Conservation (phyloP, 805 yeast species). For the Myxozyma nipponensis region DNA sequence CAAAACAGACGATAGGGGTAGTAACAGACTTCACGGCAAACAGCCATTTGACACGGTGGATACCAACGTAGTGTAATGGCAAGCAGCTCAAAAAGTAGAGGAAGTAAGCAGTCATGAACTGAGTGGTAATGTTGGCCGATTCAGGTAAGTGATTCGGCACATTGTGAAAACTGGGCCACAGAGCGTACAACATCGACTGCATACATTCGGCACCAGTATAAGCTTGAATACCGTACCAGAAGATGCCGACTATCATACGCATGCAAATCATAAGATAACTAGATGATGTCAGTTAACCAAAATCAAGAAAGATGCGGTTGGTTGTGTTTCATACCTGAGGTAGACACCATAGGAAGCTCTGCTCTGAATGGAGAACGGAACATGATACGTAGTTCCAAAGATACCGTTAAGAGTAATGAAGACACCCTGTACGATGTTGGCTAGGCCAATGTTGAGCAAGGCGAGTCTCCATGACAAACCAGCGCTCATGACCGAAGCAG, state of each 20-base stretch:
- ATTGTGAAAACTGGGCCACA: conserved; percentile 51
- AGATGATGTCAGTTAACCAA: no score
- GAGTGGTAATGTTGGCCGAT: conserved; percentile 33
- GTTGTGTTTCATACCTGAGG: no score
- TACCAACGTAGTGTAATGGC: conserved; percentile 79
- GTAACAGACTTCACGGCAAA: conserved; percentile 76
- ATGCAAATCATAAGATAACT: conserved; percentile 74
- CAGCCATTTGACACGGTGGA: conserved; percentile 77
- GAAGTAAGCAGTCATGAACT: conserved; percentile 70
- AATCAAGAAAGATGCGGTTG: no score
- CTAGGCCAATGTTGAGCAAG: conserved; percentile 45
- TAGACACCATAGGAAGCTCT: conserved; percentile 84
- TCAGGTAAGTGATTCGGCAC: conserved; percentile 41
- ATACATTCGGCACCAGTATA: conserved; percentile 84
- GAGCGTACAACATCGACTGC: conserved; percentile 67
- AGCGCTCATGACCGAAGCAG: conserved; percentile 42
- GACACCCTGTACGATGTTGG: conserved; percentile 41
- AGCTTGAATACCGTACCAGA: conserved; percentile 87
- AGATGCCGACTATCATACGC: conserved; percentile 80
- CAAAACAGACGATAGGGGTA: conserved; percentile 81
- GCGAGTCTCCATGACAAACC: conserved; percentile 47
- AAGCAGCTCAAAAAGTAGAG: conserved; percentile 76
- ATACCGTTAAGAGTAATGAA: conserved; percentile 46
- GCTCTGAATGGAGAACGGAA: conserved; percentile 72
- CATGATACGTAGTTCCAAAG: conserved; percentile 44